A percentile compares a stretch with the other conserved stretches of the same genome.
Evolutionary conservation across 805 yeast genomes (phyloP).

Genomic region (Kazachstania africana): DNA sequence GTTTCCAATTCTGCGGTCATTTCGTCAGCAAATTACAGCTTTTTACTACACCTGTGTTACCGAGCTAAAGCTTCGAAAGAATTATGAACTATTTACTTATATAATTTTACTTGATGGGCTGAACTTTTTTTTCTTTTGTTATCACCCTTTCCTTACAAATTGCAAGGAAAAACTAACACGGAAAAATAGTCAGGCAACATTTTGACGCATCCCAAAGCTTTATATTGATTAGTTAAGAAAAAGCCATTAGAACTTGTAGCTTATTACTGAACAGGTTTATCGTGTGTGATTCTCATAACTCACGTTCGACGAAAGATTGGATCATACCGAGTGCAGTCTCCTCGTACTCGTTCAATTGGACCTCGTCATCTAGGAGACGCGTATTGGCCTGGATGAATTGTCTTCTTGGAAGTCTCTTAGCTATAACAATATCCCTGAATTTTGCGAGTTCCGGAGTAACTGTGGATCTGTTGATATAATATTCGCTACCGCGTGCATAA

Average conservation of each 20-base stretch:
- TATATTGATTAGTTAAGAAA: no score
- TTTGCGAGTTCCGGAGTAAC: constrained; percentile 51
- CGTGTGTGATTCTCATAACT: no score
- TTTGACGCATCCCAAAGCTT: no score
- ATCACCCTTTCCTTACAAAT: no score
- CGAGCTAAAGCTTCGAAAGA: no score
- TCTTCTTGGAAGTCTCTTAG: constrained; percentile 70
- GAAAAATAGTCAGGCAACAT: no score
- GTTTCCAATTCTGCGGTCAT: constrained; percentile 6
- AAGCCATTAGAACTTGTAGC: no score
- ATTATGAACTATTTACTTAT: no score
- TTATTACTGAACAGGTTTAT: no score
- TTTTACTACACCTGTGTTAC: background rate
- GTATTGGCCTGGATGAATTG: constrained; percentile 82
- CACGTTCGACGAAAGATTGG: constrained; percentile 60
- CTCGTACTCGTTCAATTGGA: constrained; percentile 54
- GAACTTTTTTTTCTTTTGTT: no score
- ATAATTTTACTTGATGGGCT: no score
- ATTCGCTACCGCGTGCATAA: constrained; percentile 47
- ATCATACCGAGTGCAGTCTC: constrained; percentile 70
- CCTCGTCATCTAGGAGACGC: constrained; percentile 18
- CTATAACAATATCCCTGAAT: constrained; percentile 56
- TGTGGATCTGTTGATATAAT: constrained; percentile 56
- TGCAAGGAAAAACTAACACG: no score
- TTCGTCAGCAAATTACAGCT: background rate